These are phyloP conservation scores for Hemileccinum rubropunctum DNA, from an alignment of 768 basidiomycete species.

Conservation along the genomic window DNA sequence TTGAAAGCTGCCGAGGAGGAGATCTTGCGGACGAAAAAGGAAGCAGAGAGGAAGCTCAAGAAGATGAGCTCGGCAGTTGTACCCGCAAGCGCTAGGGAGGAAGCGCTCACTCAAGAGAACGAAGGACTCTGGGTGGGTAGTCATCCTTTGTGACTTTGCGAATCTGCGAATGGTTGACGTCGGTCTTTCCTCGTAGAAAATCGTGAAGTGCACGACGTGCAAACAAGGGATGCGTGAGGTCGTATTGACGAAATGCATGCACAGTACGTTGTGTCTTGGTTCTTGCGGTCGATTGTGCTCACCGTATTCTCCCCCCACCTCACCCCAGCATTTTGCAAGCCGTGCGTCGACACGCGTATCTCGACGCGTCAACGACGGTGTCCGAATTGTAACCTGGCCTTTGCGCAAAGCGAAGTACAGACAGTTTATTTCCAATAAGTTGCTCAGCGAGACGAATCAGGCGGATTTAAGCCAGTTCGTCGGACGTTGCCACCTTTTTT, in stretches of 20 bases:
- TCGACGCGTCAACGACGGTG: conserved; percentile 91
- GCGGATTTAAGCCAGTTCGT: neutral
- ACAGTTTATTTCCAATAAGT: conserved; percentile 55
- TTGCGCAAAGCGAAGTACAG: conserved; percentile 83
- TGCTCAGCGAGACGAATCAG: too few species aligned
- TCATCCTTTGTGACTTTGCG: neutral
- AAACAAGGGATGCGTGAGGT: conserved; percentile 72
- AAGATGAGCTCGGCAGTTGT: conserved; percentile 34
- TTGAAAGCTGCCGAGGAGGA: conserved; percentile 42
- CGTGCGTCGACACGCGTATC: conserved; percentile 84
- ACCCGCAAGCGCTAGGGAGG: conserved; percentile 29
- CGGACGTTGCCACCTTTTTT: neutral
- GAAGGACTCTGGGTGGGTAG: conserved; percentile 58
- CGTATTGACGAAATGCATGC: conserved; percentile 86
- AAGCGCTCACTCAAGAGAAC: conserved; percentile 46
- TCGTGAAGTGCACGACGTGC: conserved; percentile 90
- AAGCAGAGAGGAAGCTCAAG: conserved; percentile 52
- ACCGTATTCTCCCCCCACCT: neutral
- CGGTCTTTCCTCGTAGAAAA: conserved; percentile 36
- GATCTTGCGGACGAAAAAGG: conserved; percentile 44
- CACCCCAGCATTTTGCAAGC: conserved; percentile 73
- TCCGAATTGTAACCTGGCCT: conserved; percentile 79
- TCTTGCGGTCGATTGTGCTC: neutral
- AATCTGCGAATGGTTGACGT: neutral
- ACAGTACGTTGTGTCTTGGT: conserved; percentile 56